Conservation (phyloP, 2,329 filamentous ascomycete genomes). For the Thielaviopsis punctulata region DNA sequence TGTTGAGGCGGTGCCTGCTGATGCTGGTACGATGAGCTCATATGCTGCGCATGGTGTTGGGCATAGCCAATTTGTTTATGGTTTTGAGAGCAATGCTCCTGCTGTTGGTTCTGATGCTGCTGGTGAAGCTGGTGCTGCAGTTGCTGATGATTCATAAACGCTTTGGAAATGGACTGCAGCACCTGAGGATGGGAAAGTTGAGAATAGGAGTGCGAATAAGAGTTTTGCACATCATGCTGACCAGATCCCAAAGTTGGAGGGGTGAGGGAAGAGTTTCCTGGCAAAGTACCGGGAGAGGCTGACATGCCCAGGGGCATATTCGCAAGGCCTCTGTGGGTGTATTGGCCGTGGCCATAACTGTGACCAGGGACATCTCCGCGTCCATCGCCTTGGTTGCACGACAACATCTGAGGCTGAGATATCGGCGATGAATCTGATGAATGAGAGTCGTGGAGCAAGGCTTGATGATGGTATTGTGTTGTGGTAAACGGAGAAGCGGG, state of each 20-base stretch:
- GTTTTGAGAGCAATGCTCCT: too few species aligned
- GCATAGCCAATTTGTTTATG: too few species aligned
- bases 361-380: too few species aligned
- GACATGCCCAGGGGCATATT: background rate
- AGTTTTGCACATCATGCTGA: background rate
- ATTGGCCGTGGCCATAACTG: background rate
- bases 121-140: background rate
- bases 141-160: background rate
- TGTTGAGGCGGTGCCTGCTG: too few species aligned
- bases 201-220: background rate
- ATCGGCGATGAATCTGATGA: background rate
- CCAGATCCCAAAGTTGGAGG: background rate
- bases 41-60: too few species aligned
- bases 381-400: background rate
- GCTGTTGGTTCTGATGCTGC: background rate
- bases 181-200: too few species aligned
- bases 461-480: background rate
- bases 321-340: background rate
- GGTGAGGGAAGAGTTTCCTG: background rate
- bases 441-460: background rate
- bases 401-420: background rate
- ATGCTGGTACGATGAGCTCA: too few species aligned
- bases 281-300: background rate
- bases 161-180: background rate
- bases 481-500: background rate